Percentiles rank a stretch among this genome's conserved stretches.
Evolutionary conservation across 208 protist species (phyloP).

Genomic region (Leishmania lainsoni): DNA sequence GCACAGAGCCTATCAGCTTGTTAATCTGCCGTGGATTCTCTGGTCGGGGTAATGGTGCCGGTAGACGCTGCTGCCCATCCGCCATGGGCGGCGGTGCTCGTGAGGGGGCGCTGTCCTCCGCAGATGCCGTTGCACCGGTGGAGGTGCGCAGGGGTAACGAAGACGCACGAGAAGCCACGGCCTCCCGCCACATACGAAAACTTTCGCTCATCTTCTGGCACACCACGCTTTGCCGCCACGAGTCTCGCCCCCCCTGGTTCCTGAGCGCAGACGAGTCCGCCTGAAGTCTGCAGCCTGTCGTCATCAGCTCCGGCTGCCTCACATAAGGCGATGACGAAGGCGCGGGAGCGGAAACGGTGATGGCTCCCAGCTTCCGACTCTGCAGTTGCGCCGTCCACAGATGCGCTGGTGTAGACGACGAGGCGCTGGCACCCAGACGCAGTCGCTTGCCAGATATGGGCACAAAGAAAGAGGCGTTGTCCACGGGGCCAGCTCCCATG

Average conservation of each 20-base stretch:
- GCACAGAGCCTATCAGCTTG: not conserved
- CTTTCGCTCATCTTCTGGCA: not conserved
- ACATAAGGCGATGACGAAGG: not conserved
- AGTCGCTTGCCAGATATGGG: slow-evolving; percentile 12
- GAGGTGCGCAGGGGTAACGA: not conserved
- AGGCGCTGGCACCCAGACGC: not conserved
- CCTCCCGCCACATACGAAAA: slow-evolving; percentile 1
- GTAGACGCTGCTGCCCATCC: not conserved
- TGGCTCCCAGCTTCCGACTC: not conserved
- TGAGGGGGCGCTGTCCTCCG: not conserved
- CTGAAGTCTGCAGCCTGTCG: not conserved
- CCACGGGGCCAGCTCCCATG: not conserved
- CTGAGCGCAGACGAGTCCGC: not conserved
- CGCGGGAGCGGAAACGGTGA: not conserved
- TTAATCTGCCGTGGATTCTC: not conserved
- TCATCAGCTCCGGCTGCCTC: not conserved
- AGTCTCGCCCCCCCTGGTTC: not conserved
- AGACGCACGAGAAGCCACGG: not conserved
- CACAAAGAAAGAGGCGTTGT: not conserved
- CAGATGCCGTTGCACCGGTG: not conserved
- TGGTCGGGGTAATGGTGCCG: not conserved
- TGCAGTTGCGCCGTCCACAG: slow-evolving; percentile 11
- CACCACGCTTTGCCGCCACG: not conserved
- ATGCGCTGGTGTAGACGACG: not conserved
- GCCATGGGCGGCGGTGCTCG: not conserved